Percentiles rank a stretch among this genome's conserved stretches.
phyloP scores from a whole-genome alignment of 2,329 filamentous ascomycete species.

The Mycosphaerella sp. region DNA sequence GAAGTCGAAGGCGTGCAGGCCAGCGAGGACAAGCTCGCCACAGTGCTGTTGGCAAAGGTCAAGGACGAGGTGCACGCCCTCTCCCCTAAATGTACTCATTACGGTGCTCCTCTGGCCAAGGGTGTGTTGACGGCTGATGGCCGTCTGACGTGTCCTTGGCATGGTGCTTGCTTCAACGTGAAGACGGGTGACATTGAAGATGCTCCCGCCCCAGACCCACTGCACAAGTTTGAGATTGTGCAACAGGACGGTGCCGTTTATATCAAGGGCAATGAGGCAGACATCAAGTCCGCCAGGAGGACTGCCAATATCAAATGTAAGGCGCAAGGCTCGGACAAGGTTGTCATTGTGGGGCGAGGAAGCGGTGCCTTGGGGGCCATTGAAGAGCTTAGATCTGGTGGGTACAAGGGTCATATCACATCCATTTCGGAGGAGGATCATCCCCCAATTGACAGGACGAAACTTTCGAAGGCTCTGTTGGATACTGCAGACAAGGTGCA shows the following conservation, averaged over 20 bases:
- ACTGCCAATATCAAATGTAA: slow-evolving; percentile 68
- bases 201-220: slow-evolving; percentile 80
- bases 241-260: slow-evolving; percentile 81
- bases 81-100: slow-evolving; percentile 80
- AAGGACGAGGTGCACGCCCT: slow-evolving; percentile 71
- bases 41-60: slow-evolving; percentile 72
- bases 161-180: slow-evolving; percentile 92
- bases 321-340: slow-evolving; percentile 53
- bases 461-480: slow-evolving; percentile 89
- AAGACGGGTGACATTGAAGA: slow-evolving; percentile 90
- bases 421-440: slow-evolving; percentile 77
- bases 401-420: slow-evolving; percentile 73
- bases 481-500: slow-evolving; percentile 73
- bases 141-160: slow-evolving; percentile 89
- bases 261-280: slow-evolving; percentile 70
- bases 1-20: slow-evolving; percentile 80
- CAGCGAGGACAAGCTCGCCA: slow-evolving; percentile 54
- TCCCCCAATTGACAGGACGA: slow-evolving; percentile 80
- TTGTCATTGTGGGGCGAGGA: slow-evolving; percentile 82
- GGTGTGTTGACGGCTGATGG: slow-evolving; percentile 79
- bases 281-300: slow-evolving; percentile 70
- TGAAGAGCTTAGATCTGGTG: slow-evolving; percentile 74
- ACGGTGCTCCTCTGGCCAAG: slow-evolving; percentile 81
- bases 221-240: slow-evolving; percentile 72
- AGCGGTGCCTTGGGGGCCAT: slow-evolving; percentile 75